A percentile compares a stretch with the other conserved stretches of the same genome.
phyloP scores from a whole-genome alignment of 257 asterid species.

The Oldenlandia corymbosa region DNA sequence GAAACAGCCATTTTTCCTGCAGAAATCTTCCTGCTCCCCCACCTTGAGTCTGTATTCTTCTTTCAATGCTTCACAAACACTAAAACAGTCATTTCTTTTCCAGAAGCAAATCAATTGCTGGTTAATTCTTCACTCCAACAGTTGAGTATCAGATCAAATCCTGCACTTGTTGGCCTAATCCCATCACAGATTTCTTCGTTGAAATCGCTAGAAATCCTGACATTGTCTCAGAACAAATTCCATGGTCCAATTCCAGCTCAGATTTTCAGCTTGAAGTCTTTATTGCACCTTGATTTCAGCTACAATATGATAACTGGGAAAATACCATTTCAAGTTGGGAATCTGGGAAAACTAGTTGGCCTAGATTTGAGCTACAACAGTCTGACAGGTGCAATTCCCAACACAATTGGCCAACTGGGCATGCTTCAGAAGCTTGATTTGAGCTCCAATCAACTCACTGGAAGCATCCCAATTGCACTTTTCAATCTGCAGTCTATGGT shows the following conservation, averaged over 20 bases:
- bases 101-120: constrained; percentile 18
- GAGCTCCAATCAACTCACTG: constrained; percentile 60
- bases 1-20: constrained; percentile 61
- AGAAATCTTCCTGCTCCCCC: constrained; percentile 54
- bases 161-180: constrained; percentile 58
- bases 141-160: constrained; percentile 60
- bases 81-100: constrained; percentile 33
- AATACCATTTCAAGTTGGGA: constrained; percentile 46
- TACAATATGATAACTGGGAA: constrained; percentile 54
- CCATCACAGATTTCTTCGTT: constrained; percentile 59
- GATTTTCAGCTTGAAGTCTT: constrained; percentile 40
- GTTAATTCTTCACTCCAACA: constrained; percentile 48
- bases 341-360: constrained; percentile 42
- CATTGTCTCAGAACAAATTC: constrained; percentile 68
- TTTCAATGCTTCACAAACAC: constrained; percentile 52
- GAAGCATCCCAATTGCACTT: constrained; percentile 50
- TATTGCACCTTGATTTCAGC: constrained; percentile 73
- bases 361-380: constrained; percentile 72
- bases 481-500: constrained; percentile 36
- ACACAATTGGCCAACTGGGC: constrained; percentile 37
- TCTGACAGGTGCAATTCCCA: constrained; percentile 44
- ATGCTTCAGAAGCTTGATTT: constrained; percentile 72
- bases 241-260: constrained; percentile 46
- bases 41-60: constrained; percentile 66
- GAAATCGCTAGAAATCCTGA: constrained; percentile 65